Conservation (phyloP, 1,284 basidiomycete species). For the Flammula alnicola region DNA sequence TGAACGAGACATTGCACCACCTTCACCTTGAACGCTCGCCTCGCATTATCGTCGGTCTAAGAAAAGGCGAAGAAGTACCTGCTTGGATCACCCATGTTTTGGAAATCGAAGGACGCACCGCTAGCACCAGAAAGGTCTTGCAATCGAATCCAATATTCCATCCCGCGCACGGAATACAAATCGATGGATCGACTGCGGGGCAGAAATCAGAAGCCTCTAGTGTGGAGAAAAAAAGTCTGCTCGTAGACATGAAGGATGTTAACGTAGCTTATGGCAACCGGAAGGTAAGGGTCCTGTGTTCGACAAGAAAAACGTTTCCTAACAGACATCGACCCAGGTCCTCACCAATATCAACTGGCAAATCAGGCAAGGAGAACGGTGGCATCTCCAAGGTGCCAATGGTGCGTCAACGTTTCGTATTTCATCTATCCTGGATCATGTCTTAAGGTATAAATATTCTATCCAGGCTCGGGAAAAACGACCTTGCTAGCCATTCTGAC, state of each 20-base stretch:
- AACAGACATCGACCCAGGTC: constrained; percentile 53
- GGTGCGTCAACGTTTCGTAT: constrained; percentile 50
- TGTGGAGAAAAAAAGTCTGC: neutral
- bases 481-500: constrained; percentile 92
- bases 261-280: constrained; percentile 74
- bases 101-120: constrained; percentile 26
- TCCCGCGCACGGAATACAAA: too few species aligned
- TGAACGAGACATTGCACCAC: constrained; percentile 60
- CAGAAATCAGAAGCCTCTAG: neutral
- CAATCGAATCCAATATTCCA: constrained; percentile 1
- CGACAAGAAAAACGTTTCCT: neutral
- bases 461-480: constrained; percentile 89
- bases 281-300: constrained; percentile 50
- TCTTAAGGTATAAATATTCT: constrained; percentile 6
- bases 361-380: constrained; percentile 78
- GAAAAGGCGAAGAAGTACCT: constrained; percentile 83
- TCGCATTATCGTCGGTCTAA: constrained; percentile 78
- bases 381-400: constrained; percentile 89
- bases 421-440: neutral
- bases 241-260: constrained; percentile 69
- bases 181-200: neutral
- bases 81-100: constrained; percentile 62
- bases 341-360: constrained; percentile 81
- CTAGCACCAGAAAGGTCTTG: constrained; percentile 2
- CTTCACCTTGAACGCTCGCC: constrained; percentile 59